Percentiles rank a stretch among this genome's conserved stretches.
Evolutionary conservation across 2,329 filamentous ascomycete species (phyloP).

Genomic region (Epichloe baconii): DNA sequence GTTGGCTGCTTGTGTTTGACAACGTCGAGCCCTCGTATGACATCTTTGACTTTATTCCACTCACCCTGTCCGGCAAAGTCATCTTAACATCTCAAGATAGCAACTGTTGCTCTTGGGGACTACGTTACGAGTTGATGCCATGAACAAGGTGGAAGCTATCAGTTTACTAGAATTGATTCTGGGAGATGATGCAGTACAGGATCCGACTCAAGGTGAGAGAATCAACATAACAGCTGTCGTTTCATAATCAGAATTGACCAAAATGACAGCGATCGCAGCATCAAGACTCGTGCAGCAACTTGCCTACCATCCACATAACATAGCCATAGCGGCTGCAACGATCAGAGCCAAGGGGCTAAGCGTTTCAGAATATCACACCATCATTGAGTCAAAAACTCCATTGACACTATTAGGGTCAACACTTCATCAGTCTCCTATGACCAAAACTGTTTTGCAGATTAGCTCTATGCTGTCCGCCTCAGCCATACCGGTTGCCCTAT

Average conservation of each 20-base stretch:
- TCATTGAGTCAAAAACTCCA: slow-evolving; percentile 5
- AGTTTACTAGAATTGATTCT: slow-evolving; percentile 8
- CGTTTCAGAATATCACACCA: slow-evolving; percentile 8
- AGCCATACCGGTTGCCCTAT: slow-evolving; percentile 12
- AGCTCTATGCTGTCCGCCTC: slow-evolving; percentile 14
- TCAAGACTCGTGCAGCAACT: slow-evolving; percentile 8
- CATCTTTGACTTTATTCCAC: slow-evolving; percentile 13
- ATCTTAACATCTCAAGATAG: slow-evolving; percentile 13
- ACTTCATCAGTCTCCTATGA: slow-evolving; percentile 13
- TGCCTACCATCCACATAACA: slow-evolving; percentile 10
- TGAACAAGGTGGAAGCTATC: slow-evolving; percentile 11
- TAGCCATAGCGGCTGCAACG: slow-evolving; percentile 11
- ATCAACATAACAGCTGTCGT: neutral
- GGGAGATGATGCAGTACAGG: slow-evolving; percentile 2
- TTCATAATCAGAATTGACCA: neutral
- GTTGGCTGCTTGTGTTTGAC: slow-evolving; percentile 15
- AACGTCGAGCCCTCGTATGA: slow-evolving; percentile 14
- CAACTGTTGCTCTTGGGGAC: slow-evolving; percentile 12
- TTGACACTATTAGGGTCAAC: slow-evolving; percentile 10
- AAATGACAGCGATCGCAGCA: slow-evolving; percentile 9
- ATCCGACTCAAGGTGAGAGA: slow-evolving; percentile 7
- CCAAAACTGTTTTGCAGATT: slow-evolving; percentile 11
- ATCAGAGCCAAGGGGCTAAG: slow-evolving; percentile 10
- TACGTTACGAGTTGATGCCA: slow-evolving; percentile 9
- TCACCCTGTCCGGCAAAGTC: slow-evolving; percentile 13